Conservation (phyloP, 352 stramenopile species). For the Phytophthora pinifolia region DNA sequence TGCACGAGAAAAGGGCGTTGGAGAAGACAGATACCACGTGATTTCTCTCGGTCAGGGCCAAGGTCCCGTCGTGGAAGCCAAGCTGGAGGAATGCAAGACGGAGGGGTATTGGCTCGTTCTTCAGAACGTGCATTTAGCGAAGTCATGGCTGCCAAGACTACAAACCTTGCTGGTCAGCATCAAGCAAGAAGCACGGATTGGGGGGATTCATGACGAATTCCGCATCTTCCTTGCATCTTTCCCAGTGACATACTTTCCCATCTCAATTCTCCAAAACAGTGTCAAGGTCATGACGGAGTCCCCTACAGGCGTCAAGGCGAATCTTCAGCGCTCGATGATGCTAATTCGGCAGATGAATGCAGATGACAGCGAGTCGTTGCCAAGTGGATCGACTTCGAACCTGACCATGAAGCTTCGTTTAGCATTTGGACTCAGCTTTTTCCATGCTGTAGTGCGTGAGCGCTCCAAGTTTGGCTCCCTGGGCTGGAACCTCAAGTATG, state of each 20-base stretch:
- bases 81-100: conserved; percentile 48
- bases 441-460: conserved; percentile 78
- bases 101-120: conserved; percentile 70
- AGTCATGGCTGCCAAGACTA: conserved; percentile 75
- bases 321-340: conserved; percentile 66
- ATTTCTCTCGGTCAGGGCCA: conserved; percentile 83
- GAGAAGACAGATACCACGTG: conserved; percentile 43
- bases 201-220: conserved; percentile 56
- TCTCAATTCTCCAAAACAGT: conserved; percentile 68
- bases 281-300: conserved; percentile 84
- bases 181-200: conserved; percentile 29
- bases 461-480: conserved; percentile 73
- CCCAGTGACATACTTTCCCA: conserved; percentile 66
- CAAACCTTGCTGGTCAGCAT: conserved; percentile 44
- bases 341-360: conserved; percentile 27
- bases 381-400: background rate
- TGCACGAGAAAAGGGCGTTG: conserved; percentile 39
- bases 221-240: conserved; percentile 73
- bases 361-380: background rate
- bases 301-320: conserved; percentile 70
- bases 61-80: conserved; percentile 58
- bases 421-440: conserved; percentile 75
- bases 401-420: conserved; percentile 47
- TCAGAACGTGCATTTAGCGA: conserved; percentile 77
- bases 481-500: conserved; percentile 78